Evolutionary conservation across 2,329 filamentous ascomycete genomes (phyloP), one percentile per base, ranked within the genome.

Genomic region (Paraconiothyrium brasiliense): DNA sequence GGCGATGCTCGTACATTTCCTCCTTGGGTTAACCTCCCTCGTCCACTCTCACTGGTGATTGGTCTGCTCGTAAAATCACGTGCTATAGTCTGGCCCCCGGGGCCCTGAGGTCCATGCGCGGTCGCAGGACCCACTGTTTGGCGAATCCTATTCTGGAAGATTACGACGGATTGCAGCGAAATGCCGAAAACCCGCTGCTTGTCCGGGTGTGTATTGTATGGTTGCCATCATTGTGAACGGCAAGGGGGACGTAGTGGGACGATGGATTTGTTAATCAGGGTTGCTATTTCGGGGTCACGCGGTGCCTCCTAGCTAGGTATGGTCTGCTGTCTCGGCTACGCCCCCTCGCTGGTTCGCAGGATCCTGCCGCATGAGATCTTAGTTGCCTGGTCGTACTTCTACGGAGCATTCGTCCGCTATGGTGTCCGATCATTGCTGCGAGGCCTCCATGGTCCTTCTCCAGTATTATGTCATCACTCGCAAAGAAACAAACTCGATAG

Each of bases 51-150:
- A 10, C 24, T 6, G 5, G 24, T 32, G 30, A 56, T 56, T 47
- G 43, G 54, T n/a, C n/a, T 11, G 32, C 30, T 56, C 54, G 54
- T 56, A 56, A 47, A 14, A 27, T 56, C 54, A 56, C 54, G 54
- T 56, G 54, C 39, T 9, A 20, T 8, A 14, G 1, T 20, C 20
- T 20, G 20, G 20, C 20, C 20, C 20, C 20, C 50, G 13, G 20
- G 20, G 27, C 35, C 27, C 7, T 16, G 32, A 10, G 50, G 13
- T 30, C 20, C 50, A 41, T 30, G 11, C 50, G 50, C 50, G 50
- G 22, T 13, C 41, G 24, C 24, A 4, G 13, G 46, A 14, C 46
- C 46, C 46, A 48, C 46, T 48, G 9, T 16, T 13, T 4, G 11
- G 30, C 24, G 8, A 16, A 32, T 32, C 24, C 46, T 22, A 7